phyloP scores from a whole-genome alignment of 805 yeast genomes.

The Cephaloascus albidus region DNA sequence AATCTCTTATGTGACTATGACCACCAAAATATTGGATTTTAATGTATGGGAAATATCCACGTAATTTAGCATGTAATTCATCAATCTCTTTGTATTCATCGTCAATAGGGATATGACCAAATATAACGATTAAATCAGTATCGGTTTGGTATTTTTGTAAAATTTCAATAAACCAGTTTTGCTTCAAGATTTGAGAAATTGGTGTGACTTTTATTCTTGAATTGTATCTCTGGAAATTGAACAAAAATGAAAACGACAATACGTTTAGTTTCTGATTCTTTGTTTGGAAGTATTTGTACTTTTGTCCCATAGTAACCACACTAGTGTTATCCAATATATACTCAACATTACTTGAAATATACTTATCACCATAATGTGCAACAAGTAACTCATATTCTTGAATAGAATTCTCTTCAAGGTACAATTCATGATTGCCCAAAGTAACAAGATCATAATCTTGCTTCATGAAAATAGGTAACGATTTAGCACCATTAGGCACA shows the following conservation, averaged over 20 bases:
- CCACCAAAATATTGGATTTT: constrained; percentile 89
- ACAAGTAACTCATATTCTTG: constrained; percentile 59
- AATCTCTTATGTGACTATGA: constrained; percentile 88
- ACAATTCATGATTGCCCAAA: constrained; percentile 88
- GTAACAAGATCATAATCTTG: constrained; percentile 72
- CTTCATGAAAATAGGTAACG: constrained; percentile 53
- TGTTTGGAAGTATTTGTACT: constrained; percentile 58
- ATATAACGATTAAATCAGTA: constrained; percentile 60
- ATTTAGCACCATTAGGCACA: constrained; percentile 53
- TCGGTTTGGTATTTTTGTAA: constrained; percentile 18
- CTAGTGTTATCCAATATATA: constrained; percentile 31
- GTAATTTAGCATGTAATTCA: constrained; percentile 36
- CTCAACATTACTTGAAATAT: constrained; percentile 68
- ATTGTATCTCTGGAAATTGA: constrained; percentile 61
- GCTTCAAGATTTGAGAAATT: constrained; percentile 39
- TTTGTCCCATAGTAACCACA: constrained; percentile 60
- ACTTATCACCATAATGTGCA: constrained; percentile 49
- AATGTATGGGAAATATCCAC: constrained; percentile 49
- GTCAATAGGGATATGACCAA: constrained; percentile 66
- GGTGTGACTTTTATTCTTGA: constrained; percentile 55
- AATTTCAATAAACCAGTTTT: constrained; percentile 56
- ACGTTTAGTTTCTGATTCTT: constrained; percentile 39
- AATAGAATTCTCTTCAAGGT: constrained; percentile 50
- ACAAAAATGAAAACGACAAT: constrained; percentile 70
- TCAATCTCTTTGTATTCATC: constrained; percentile 47